Percentiles rank a stretch among this genome's conserved stretches.
These are phyloP conservation scores for Phialophora macrospora DNA, from an alignment of 2,329 filamentous ascomycete genomes.

Conservation along the genomic window DNA sequence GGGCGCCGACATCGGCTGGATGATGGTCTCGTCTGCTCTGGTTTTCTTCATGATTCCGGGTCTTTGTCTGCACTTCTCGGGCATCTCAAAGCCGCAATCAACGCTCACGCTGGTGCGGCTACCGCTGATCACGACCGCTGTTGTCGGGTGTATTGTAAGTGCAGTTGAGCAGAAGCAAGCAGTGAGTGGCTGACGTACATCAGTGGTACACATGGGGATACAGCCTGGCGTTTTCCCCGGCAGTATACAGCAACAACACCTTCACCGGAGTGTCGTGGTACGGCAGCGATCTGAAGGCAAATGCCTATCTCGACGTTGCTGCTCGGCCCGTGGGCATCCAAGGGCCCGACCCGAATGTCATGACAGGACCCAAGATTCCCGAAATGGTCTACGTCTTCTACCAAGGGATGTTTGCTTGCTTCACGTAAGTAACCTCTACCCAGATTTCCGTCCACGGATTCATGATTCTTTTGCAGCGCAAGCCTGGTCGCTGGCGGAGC, in stretches of 20 bases:
- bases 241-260: not conserved
- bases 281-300: slow-evolving; percentile 12
- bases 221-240: slow-evolving; percentile 13
- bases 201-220: slow-evolving; percentile 22
- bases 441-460: not conserved
- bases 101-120: slow-evolving; percentile 19
- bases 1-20: slow-evolving; percentile 16
- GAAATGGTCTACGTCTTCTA: slow-evolving; percentile 25
- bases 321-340: slow-evolving; percentile 18
- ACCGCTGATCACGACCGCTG: slow-evolving; percentile 14
- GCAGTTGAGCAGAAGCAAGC: not conserved
- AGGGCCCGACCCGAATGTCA: slow-evolving; percentile 1
- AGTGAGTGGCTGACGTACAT: not conserved
- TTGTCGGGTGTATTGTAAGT: slow-evolving; percentile 15
- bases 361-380: slow-evolving; percentile 17
- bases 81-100: slow-evolving; percentile 7
- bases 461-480: slow-evolving; percentile 10
- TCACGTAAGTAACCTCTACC: slow-evolving; percentile 8
- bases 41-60: slow-evolving; percentile 18
- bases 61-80: slow-evolving; percentile 18
- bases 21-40: slow-evolving; percentile 13
- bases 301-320: slow-evolving; percentile 15
- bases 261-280: slow-evolving; percentile 14
- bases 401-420: slow-evolving; percentile 23
- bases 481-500: slow-evolving; percentile 17